A percentile compares a stretch with the other conserved stretches of the same genome.
Evolutionary conservation across 805 yeast species (phyloP).

Genomic region (Dipodascus geniculatus): DNA sequence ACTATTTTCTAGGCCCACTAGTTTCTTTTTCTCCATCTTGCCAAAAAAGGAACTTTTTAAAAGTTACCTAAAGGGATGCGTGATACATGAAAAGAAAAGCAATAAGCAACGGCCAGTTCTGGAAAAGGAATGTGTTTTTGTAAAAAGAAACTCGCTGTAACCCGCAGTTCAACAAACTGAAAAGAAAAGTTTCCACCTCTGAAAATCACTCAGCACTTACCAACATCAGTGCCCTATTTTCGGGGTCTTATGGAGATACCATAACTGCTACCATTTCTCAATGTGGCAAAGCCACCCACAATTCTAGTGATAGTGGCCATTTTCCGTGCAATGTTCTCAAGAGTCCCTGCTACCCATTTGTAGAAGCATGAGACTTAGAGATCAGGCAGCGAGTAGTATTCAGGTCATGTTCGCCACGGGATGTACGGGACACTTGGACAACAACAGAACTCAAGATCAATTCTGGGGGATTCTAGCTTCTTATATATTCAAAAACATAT

Average conservation of each 20-base stretch:
- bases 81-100: not conserved
- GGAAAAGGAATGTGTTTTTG: no score
- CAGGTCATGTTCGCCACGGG: no score
- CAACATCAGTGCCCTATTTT: no score
- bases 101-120: not conserved
- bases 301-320: not conserved
- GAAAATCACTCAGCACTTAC: not conserved
- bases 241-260: no score
- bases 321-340: not conserved
- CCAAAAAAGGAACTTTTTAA: not conserved
- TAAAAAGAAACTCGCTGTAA: no score
- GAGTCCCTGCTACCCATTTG: no score
- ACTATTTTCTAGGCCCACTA: constrained; percentile 71
- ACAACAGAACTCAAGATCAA: no score
- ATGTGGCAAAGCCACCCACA: no score
- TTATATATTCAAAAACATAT: not conserved
- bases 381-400: no score
- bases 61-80: not conserved
- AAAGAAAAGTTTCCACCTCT: not conserved
- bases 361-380: not conserved
- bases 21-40: constrained; percentile 43
- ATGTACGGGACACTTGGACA: no score
- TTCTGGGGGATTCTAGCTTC: not conserved
- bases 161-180: not conserved
- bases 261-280: not conserved